Evolutionary conservation across 768 basidiomycete genomes (phyloP), one percentile per base, ranked within the genome.

Genomic region (Lactarius evosmus): DNA sequence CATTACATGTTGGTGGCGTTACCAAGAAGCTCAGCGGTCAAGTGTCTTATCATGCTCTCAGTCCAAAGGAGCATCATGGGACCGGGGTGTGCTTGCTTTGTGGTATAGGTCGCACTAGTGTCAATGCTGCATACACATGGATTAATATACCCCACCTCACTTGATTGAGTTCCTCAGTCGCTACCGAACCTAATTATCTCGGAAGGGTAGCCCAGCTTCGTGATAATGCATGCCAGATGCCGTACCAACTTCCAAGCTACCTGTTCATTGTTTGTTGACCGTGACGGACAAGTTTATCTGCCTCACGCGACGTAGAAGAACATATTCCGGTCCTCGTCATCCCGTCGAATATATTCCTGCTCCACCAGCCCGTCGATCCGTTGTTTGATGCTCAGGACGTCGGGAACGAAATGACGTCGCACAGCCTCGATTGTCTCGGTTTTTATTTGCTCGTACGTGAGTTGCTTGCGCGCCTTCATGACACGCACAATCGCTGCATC

Each of bases 401-500:
- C 85, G 51, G 95, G 95, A 60, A 85, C 82, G 74, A 98, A 98
- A 70, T 95, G 89, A 44, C 78, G 86, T 75, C 88, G 90, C 54
- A 98, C 92, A 27, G 93, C 88, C 22, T 91, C 87, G 62, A 97
- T 86, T 11, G 92, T 91, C 67, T 87, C 86, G 56, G 85, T 83
- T 75, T 92, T 88, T 70, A 98, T 81, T 68, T 88, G 81, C 69
- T 90, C 85, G 70, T 93, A 86, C 29, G 78, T 79, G 75, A 96
- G 78, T 75, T 90, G 89, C 77, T 96, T 98, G 69, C 85, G 84
- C 2, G 85, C 87, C 74, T 98, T 98, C 94, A 98, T 95, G 71
- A 96, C 86, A 7, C 97, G 87, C 36, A 99, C 96, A 69, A 99
- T 95, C 25, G 95, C 95, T 0, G 95, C 95, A 69, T 98, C 94